These are phyloP conservation scores for Hansenula lynferdii DNA, from an alignment of 1,139 yeast species.

Conservation along the genomic window DNA sequence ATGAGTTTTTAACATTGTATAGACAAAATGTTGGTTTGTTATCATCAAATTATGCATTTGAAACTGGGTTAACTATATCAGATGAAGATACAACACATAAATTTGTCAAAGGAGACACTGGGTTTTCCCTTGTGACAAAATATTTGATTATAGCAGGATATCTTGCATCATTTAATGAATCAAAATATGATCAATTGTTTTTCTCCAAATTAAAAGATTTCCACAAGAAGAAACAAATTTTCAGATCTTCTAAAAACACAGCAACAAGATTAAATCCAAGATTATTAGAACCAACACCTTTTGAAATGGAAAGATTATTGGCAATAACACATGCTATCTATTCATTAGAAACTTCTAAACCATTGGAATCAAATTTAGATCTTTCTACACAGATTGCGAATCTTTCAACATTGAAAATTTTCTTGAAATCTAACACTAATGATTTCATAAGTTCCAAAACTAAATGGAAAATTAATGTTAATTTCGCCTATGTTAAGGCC, in stretches of 20 bases:
- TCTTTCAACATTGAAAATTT: constrained; percentile 47
- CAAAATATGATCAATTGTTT: constrained; percentile 51
- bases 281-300: constrained; percentile 53
- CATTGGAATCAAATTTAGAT: constrained; percentile 40
- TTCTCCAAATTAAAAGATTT: constrained; percentile 57
- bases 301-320: constrained; percentile 63
- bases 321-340: constrained; percentile 63
- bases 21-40: constrained; percentile 38
- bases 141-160: constrained; percentile 63
- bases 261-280: constrained; percentile 44
- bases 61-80: neutral
- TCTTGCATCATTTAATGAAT: constrained; percentile 62
- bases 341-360: constrained; percentile 18
- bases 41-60: constrained; percentile 19
- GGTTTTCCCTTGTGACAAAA: constrained; percentile 52
- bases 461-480: constrained; percentile 59
- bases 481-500: constrained; percentile 45
- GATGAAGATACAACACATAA: neutral
- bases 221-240: constrained; percentile 33
- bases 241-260: constrained; percentile 30
- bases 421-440: constrained; percentile 33
- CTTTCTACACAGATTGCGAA: constrained; percentile 58
- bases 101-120: constrained; percentile 27
- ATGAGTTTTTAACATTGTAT: constrained; percentile 44
- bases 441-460: constrained; percentile 60